Base-by-base conservation (phyloP, 2,329 filamentous ascomycete species). In the Fusarium metavorans region DNA sequence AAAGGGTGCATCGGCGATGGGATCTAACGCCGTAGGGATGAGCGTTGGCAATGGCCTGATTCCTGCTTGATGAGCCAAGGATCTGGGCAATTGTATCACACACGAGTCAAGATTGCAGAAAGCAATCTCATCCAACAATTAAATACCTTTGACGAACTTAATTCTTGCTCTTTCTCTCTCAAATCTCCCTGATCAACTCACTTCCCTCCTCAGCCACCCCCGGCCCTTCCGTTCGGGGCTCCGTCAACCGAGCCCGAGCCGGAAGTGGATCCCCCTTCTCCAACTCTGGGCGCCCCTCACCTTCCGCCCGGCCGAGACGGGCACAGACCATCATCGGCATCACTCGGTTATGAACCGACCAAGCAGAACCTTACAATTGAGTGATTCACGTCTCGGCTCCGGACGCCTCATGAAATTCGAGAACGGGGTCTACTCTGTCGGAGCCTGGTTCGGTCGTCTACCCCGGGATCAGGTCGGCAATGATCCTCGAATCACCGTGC, bases 241-340 rank as follows among this genome's bases (percentile, higher is more conserved):
- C 64, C 69, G 67, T 68, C 43, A 48, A 66, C 71, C 67, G 69
- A 68, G 57, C 48, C 66, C 64, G 69, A 72, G 48, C 39, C 71
- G 57, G 56, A 48, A 61, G 63, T 59, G 73, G 72, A 70, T 32
- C 30, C 57, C 71, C 7, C 71, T 67, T 73, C 73, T 72, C 74
- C 67, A 72, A 64, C 18, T 52, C 27, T 32, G 25, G 48, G 25
- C 37, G 20, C 30, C 43, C 66, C 43, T 48, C 69, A 73, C 67
- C 74, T 78, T 78, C 76, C 76, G 76, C 34, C 76, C 73, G 76
- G 70, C 76, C 77, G 77, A 79, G 66, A 70, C 20, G 66, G 67
- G 77, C 77, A 79, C 77, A 70, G 77, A 78, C 77, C 76, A 77
- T 10, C n/a, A 70, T 78, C 77, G 77, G 77, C 75, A 73, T 70